phyloP scores from a whole-genome alignment of 176 grass and related monocot genomes.

The Avena eriantha region DNA sequence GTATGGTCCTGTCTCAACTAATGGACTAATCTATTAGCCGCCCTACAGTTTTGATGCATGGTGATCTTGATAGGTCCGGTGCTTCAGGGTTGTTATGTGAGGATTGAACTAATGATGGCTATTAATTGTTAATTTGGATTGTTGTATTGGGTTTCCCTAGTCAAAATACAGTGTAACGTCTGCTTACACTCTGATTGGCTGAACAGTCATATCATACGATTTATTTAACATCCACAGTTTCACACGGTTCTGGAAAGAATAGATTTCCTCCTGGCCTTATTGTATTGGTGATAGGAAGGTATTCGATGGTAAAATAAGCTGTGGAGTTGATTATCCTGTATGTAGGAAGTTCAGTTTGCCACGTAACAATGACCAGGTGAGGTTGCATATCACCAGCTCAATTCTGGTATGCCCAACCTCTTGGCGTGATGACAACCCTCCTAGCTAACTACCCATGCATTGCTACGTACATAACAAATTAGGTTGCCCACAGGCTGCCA shows the following conservation, averaged over 20 bases:
- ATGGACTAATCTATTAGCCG: not conserved
- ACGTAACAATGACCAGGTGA: not conserved
- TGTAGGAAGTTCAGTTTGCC: not conserved
- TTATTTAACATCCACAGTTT: not conserved
- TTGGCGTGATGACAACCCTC: not conserved
- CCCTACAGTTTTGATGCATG: not conserved
- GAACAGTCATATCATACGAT: not conserved
- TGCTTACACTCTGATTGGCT: not conserved
- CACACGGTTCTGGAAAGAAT: not conserved
- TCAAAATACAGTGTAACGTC: not conserved
- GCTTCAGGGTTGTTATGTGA: not conserved
- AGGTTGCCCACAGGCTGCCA: not conserved
- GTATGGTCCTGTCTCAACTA: not conserved
- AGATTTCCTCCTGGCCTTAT: not conserved
- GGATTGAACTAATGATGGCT: slow-evolving; percentile 2
- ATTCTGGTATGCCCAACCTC: not conserved
- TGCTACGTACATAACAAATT: not conserved
- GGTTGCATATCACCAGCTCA: not conserved
- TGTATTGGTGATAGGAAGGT: not conserved
- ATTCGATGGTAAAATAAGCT: not conserved
- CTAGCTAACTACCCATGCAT: not conserved
- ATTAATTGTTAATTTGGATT: not conserved
- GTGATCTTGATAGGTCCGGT: not conserved
- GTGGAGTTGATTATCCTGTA: not conserved
- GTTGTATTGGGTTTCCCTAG: slow-evolving; percentile 14